A percentile compares a stretch with the other conserved stretches of the same genome.
These are phyloP conservation scores for Strigomonas galati DNA, from an alignment of 208 protist species.

Conservation along the genomic window DNA sequence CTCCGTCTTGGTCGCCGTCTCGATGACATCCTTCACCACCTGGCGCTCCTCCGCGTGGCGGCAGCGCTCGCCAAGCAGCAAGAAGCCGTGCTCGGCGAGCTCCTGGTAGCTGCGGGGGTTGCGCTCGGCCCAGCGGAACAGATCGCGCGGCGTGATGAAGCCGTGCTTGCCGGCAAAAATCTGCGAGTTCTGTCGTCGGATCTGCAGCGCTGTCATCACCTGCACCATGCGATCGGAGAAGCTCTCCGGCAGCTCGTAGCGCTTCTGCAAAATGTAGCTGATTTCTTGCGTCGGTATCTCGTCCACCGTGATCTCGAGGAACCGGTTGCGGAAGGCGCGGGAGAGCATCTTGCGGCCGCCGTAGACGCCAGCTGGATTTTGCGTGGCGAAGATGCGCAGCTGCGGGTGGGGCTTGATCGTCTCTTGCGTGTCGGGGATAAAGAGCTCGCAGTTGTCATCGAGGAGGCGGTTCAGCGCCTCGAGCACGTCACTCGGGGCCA, in stretches of 20 bases:
- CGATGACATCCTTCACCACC: conserved; percentile 93
- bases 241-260: conserved; percentile 93
- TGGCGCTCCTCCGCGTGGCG: conserved; percentile 93
- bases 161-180: conserved; percentile 98
- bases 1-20: conserved; percentile 73
- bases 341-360: conserved; percentile 99
- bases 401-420: conserved; percentile 97
- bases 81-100: conserved; percentile 97
- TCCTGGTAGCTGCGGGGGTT: conserved; percentile 86
- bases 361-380: conserved; percentile 99
- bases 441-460: conserved; percentile 99
- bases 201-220: conserved; percentile 96
- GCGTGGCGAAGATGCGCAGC: conserved; percentile 99
- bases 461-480: conserved; percentile 99
- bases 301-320: conserved; percentile 99
- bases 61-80: conserved; percentile 98
- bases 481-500: conserved; percentile 99
- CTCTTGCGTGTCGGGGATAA: conserved; percentile 99
- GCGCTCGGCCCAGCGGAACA: conserved; percentile 99
- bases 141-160: conserved; percentile 99
- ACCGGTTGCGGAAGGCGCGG: conserved; percentile 99
- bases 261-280: conserved; percentile 93
- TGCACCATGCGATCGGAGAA: conserved; percentile 94
- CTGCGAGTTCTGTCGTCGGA: conserved; percentile 87
- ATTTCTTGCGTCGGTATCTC: conserved; percentile 99